A percentile compares a stretch with the other conserved stretches of the same genome.
These are phyloP conservation scores for Lithohypha guttulata DNA, from an alignment of 2,329 filamentous ascomycete genomes.

Conservation along the genomic window DNA sequence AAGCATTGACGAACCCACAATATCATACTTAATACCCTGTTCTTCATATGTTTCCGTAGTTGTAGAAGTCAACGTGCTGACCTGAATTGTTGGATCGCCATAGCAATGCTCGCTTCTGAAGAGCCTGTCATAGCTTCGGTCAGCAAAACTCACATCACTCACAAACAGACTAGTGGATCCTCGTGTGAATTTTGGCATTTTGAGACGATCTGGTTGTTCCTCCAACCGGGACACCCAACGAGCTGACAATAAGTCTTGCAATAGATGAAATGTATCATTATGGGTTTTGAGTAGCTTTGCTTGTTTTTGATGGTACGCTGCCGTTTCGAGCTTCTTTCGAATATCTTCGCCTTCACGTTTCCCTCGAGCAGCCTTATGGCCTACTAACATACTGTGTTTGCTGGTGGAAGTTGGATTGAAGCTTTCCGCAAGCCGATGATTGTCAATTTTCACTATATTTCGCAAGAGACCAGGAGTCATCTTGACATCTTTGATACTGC, in stretches of 20 bases:
- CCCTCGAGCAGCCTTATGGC: neutral
- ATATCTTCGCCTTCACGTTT: neutral
- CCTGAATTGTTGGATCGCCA: slow-evolving; percentile 10
- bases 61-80: slow-evolving; percentile 22
- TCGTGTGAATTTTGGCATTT: slow-evolving; percentile 25
- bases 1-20: slow-evolving; percentile 37
- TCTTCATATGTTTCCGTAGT: slow-evolving; percentile 29
- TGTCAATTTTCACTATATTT: slow-evolving; percentile 44
- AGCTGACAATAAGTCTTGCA: slow-evolving; percentile 31
- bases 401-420: neutral
- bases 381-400: neutral
- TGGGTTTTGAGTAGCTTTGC: slow-evolving; percentile 13
- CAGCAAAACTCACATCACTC: slow-evolving; percentile 3
- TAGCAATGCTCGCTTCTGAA: slow-evolving; percentile 11
- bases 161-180: neutral
- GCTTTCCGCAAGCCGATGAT: neutral
- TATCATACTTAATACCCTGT: slow-evolving; percentile 29
- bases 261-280: slow-evolving; percentile 26
- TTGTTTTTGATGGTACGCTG: neutral
- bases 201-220: slow-evolving; percentile 25
- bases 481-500: slow-evolving; percentile 44
- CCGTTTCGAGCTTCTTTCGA: neutral
- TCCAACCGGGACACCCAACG: slow-evolving; percentile 28
- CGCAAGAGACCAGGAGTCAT: slow-evolving; percentile 43
- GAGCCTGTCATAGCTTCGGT: slow-evolving; percentile 22